These are phyloP conservation scores for Trichophyton rubrum DNA, from an alignment of 2,329 filamentous ascomycete genomes.

Conservation along the genomic window DNA sequence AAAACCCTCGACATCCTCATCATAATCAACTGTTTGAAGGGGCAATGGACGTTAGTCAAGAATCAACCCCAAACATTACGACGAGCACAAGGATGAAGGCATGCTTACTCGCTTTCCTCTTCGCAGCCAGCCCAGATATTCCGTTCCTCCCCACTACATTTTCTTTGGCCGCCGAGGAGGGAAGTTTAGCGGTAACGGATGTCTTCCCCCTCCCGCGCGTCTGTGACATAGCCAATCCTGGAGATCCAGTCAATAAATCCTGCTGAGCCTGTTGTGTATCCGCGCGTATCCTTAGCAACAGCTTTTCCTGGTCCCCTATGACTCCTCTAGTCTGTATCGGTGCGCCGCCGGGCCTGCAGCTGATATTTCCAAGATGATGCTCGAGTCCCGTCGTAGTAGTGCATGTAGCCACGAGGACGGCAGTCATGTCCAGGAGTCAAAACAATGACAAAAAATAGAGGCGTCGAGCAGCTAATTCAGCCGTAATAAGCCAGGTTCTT, in stretches of 20 bases:
- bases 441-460: neutral
- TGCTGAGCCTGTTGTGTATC: neutral
- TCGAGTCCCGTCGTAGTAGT: slow-evolving; percentile 10
- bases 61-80: neutral
- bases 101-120: slow-evolving; percentile 35
- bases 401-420: slow-evolving; percentile 8
- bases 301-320: neutral
- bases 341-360: slow-evolving; percentile 6
- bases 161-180: neutral
- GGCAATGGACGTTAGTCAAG: slow-evolving; percentile 7
- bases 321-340: neutral
- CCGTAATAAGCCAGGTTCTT: neutral
- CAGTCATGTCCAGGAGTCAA: slow-evolving; percentile 12
- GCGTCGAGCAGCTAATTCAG: neutral
- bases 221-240: slow-evolving; percentile 11
- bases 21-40: slow-evolving; percentile 38
- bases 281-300: slow-evolving; percentile 1
- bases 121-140: slow-evolving; percentile 19
- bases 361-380: slow-evolving; percentile 3
- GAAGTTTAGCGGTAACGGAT: slow-evolving; percentile 6
- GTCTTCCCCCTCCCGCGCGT: slow-evolving; percentile 8
- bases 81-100: neutral
- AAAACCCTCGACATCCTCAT: slow-evolving; percentile 68
- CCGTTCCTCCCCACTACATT: slow-evolving; percentile 6
- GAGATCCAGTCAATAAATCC: neutral